Evolutionary conservation across 768 basidiomycete genomes (phyloP).

Genomic region (Scleroderma citrinum): DNA sequence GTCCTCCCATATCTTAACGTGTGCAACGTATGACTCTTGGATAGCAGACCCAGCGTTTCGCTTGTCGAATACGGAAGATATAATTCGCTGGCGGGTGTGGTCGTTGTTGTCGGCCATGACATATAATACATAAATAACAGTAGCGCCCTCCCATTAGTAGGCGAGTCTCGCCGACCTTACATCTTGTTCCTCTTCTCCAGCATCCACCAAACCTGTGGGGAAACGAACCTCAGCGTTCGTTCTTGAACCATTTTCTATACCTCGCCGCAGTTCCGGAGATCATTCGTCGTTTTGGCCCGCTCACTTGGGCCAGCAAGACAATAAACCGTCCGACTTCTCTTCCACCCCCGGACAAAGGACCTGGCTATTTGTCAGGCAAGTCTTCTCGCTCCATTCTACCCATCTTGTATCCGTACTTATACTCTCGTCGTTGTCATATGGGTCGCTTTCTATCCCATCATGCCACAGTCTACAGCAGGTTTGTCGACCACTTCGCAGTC

Average conservation of each 20-base stretch:
- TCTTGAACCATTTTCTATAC: not conserved
- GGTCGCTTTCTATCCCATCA: not conserved
- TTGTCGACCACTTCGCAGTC: constrained; percentile 14
- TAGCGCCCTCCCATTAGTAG: constrained; percentile 1
- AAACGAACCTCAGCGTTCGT: not conserved
- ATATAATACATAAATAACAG: not conserved
- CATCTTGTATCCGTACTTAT: not conserved
- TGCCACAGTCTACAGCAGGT: constrained; percentile 14
- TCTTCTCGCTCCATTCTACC: not conserved
- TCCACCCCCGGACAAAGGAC: constrained; percentile 9
- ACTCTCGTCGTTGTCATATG: not conserved
- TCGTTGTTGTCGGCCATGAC: constrained; percentile 36
- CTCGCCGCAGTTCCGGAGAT: not conserved
- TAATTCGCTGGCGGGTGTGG: constrained; percentile 63
- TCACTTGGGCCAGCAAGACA: constrained; percentile 6
- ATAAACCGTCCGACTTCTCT: constrained; percentile 8
- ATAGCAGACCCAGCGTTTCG: constrained; percentile 56
- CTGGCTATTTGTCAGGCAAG: constrained; percentile 6
- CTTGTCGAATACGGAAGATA: constrained; percentile 76
- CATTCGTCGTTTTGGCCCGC: constrained; percentile 9
- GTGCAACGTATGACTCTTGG: constrained; percentile 79
- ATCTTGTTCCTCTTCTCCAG: not conserved
- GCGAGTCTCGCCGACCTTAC: constrained; percentile 4
- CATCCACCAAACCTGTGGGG: too few relatives aligned
- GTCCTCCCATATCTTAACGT: constrained; percentile 94